Base-by-base conservation (phyloP, 2,329 filamentous ascomycete genomes). In the Alternaria conjuncta region DNA sequence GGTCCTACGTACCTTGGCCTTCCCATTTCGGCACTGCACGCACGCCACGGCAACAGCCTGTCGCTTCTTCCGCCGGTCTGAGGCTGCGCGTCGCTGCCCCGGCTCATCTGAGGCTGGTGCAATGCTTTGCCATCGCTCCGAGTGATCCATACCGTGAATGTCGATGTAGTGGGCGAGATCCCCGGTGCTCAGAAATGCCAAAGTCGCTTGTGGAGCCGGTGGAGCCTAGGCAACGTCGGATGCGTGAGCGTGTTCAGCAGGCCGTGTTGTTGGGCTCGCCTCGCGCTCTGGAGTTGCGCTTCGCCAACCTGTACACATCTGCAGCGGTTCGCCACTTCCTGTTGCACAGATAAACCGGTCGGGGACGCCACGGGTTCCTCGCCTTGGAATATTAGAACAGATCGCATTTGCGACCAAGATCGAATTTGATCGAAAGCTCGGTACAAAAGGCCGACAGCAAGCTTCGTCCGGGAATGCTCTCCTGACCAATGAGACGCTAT, bases 1-100 rank as follows among this genome's bases (percentile, higher is more conserved):
- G 25, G 53, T 47, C 15, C 21, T 53, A 55, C 68, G 54, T 71
- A 72, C 71, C 68, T 74, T 74, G 30, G 68, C 69, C 57, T 74
- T 74, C 18, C 70, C 69, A 47, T 57, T 71, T 26, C 71, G 66
- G 53, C 71, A 74, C 47, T 64, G 69, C 30, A 71, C 60, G 49
- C 71, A 74, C 30, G 71, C 71, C 43, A 74, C 70, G 45, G 70
- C 66, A 47, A 73, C 65, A 9, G 69, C 68, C 57, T 69, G 70
- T 36, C 70, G 65, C 44, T 63, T 66, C 55, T 70, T 72, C 56
- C 63, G 68, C 36, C 47, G 36, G 45, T 67, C 67, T 62, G 69
- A 64, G 23, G 66, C 44, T 25, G 58, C 47, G 23, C 70, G 69
- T 50, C 71, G 70, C 58, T 67, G 64, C 18, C 68, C 67, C 8